These are phyloP conservation scores for Pythium monospermum DNA, from an alignment of 352 stramenopile genomes.

Conservation along the genomic window DNA sequence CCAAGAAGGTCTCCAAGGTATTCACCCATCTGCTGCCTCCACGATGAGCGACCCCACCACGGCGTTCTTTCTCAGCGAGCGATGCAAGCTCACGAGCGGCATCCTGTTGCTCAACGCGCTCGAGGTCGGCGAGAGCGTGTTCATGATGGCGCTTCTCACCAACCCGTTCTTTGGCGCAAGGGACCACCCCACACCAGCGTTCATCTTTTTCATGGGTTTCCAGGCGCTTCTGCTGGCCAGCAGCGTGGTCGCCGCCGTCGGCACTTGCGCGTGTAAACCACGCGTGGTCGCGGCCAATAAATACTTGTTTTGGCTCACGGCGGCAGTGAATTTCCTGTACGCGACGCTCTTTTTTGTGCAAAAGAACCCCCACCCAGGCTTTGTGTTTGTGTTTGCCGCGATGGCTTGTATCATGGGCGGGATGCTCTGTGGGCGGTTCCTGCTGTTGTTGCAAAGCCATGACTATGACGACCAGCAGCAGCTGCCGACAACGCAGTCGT, in stretches of 20 bases:
- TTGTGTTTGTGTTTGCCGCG: conserved; percentile 13
- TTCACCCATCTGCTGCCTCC: too few species aligned
- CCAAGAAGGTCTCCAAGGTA: too few species aligned
- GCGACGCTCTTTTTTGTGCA: conserved; percentile 16
- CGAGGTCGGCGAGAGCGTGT: conserved; percentile 25
- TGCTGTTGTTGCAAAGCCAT: conserved; percentile 21
- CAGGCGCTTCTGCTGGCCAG: conserved; percentile 27
- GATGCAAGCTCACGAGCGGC: conserved; percentile 25
- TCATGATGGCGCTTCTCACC: conserved; percentile 25
- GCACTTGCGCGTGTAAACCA: conserved; percentile 23
- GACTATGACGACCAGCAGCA: too few species aligned
- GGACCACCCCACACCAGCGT: conserved; percentile 20
- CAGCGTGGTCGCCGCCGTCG: conserved; percentile 21
- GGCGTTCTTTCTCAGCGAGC: conserved; percentile 18
- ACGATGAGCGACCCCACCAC: conserved; percentile 1
- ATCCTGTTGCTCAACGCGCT: conserved; percentile 29
- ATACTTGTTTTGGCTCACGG: conserved; percentile 19
- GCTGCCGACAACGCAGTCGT: conserved; percentile 26
- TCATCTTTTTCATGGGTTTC: conserved; percentile 33
- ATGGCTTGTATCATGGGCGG: conserved; percentile 19
- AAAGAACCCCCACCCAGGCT: conserved; percentile 9
- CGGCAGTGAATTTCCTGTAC: conserved; percentile 27
- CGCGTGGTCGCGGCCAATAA: conserved; percentile 24
- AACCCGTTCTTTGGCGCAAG: conserved; percentile 33
- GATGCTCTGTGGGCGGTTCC: conserved; percentile 24